Percentiles rank a stretch among this genome's conserved stretches.
These are phyloP conservation scores for Eutypa lata DNA, from an alignment of 2,329 filamentous ascomycete species.

Conservation along the genomic window DNA sequence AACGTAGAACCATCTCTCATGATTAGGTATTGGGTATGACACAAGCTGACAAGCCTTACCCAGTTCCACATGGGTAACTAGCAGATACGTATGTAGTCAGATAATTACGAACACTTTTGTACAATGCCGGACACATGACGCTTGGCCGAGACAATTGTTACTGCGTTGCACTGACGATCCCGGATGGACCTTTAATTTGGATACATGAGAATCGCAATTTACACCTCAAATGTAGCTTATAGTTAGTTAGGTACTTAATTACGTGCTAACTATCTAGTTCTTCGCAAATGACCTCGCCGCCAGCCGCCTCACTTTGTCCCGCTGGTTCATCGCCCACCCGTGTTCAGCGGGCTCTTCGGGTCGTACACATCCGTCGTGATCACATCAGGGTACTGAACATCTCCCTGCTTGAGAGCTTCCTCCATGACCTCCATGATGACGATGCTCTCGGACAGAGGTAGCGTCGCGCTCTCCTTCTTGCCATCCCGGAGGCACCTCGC, in stretches of 20 bases:
- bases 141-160: not conserved
- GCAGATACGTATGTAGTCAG: not conserved
- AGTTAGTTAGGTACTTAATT: no score
- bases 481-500: slow-evolving; percentile 74
- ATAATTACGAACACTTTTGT: no score
- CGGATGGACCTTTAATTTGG: no score
- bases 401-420: slow-evolving; percentile 50
- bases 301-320: not conserved
- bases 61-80: not conserved
- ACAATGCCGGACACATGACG: no score
- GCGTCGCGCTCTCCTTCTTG: slow-evolving; percentile 66
- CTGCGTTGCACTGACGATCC: no score
- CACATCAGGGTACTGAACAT: slow-evolving; percentile 50
- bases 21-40: not conserved
- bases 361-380: slow-evolving; percentile 59
- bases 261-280: not conserved
- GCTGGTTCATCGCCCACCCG: slow-evolving; percentile 32
- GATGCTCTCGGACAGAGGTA: slow-evolving; percentile 74
- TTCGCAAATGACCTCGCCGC: no score
- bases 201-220: no score
- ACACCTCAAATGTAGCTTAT: no score
- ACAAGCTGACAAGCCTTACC: no score
- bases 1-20: not conserved
- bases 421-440: slow-evolving; percentile 78
- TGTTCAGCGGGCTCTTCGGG: slow-evolving; percentile 59